phyloP scores from a whole-genome alignment of 352 stramenopile species.

The Phytophthora pinifolia region DNA sequence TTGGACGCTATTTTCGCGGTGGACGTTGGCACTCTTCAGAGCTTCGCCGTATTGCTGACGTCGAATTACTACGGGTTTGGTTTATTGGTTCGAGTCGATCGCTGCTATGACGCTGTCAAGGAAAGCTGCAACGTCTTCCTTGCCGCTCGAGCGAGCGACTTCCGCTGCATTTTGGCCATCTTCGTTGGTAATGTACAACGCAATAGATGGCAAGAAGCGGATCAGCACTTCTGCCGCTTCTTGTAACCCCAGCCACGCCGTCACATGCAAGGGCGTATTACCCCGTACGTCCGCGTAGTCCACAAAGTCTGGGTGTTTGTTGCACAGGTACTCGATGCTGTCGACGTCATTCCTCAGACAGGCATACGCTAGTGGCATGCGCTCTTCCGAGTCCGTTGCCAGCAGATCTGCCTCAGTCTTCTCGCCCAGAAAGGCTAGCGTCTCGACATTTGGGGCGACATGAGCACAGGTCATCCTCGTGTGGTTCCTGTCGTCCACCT shows the following conservation, averaged over 20 bases:
- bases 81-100: conserved; percentile 10
- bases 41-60: no score
- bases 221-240: conserved; percentile 39
- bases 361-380: conserved; percentile 64
- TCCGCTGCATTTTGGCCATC: conserved; percentile 47
- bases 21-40: no score
- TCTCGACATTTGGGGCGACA: conserved; percentile 37
- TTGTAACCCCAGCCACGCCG: conserved; percentile 43
- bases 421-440: conserved; percentile 42
- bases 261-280: conserved; percentile 70
- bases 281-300: conserved; percentile 66
- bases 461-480: conserved; percentile 43
- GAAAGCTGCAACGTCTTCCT: conserved; percentile 21
- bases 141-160: conserved; percentile 38
- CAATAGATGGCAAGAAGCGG: conserved; percentile 39
- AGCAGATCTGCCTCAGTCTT: conserved; percentile 51
- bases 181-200: conserved; percentile 56
- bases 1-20: no score
- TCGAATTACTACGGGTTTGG: no score
- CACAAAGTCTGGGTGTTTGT: conserved; percentile 57
- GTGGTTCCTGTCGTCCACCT: conserved; percentile 45
- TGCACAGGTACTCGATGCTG: conserved; percentile 56
- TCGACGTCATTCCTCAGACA: conserved; percentile 51
- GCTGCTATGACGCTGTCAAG: conserved; percentile 31
- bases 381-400: conserved; percentile 48